Percentiles rank a stretch among this genome's conserved stretches.
These are phyloP conservation scores for Aegilops longissima DNA, from an alignment of 176 grass and related monocot species.

Conservation along the genomic window DNA sequence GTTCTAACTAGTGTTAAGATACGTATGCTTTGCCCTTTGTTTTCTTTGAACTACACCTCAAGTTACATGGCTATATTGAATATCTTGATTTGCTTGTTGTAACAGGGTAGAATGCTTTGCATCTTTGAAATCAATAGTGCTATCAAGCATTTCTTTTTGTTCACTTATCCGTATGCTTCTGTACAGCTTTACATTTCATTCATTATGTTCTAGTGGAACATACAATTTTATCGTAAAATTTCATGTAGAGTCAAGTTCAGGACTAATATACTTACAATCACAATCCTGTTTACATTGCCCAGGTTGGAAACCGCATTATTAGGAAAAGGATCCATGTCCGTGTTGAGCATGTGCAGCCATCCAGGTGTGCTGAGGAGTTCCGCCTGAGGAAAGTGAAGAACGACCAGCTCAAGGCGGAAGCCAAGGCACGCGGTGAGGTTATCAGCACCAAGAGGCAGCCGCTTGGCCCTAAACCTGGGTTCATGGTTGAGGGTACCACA, in stretches of 20 bases:
- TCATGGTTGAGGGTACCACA: conserved; percentile 73
- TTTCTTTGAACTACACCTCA: background rate
- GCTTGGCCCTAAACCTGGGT: conserved; percentile 62
- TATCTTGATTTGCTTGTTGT: background rate
- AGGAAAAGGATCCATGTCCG: conserved; percentile 75
- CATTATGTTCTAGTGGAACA: background rate
- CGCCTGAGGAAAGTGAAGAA: conserved; percentile 60
- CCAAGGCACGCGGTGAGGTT: conserved; percentile 54
- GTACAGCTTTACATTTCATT: background rate
- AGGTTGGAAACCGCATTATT: conserved; percentile 66
- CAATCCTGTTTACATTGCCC: background rate
- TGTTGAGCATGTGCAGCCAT: conserved; percentile 64
- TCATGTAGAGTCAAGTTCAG: background rate
- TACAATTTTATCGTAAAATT: background rate
- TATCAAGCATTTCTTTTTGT: background rate
- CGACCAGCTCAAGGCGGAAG: conserved; percentile 54
- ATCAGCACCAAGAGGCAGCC: conserved; percentile 81
- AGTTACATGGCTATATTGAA: background rate
- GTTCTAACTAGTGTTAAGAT: background rate
- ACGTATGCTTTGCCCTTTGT: background rate
- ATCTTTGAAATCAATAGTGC: background rate
- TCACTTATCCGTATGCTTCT: background rate
- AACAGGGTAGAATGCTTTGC: background rate
- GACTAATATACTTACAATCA: background rate
- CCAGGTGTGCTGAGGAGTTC: conserved; percentile 73